Conservation (phyloP, 2,329 filamentous ascomycete species). For the Beauveria sp. region DNA sequence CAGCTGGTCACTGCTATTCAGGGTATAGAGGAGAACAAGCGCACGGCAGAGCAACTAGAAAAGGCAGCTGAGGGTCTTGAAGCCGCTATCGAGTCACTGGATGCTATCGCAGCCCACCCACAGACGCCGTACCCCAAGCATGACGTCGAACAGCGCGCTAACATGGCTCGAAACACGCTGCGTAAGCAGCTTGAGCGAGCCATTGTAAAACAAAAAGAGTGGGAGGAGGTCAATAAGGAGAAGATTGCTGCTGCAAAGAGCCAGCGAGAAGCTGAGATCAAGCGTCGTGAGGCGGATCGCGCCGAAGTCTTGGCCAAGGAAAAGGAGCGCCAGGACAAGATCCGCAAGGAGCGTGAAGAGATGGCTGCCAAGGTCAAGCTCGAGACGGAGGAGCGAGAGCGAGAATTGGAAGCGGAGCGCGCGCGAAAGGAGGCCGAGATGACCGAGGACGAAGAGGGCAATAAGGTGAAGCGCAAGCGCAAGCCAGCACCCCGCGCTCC, state of each 20-base stretch:
- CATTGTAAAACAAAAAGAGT: constrained; percentile 76
- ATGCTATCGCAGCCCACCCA: constrained; percentile 54
- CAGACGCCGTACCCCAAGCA: constrained; percentile 80
- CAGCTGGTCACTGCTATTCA: constrained; percentile 81
- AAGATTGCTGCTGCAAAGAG: constrained; percentile 77
- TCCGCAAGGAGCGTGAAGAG: constrained; percentile 76
- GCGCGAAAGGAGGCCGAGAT: constrained; percentile 61
- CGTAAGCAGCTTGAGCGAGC: constrained; percentile 84
- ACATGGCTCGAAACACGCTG: constrained; percentile 95
- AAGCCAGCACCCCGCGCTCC: constrained; percentile 35
- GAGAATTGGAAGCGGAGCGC: constrained; percentile 45
- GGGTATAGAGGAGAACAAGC: constrained; percentile 64
- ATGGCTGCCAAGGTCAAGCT: constrained; percentile 71
- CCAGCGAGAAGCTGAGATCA: constrained; percentile 72
- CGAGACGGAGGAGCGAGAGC: constrained; percentile 64
- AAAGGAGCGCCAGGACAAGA: constrained; percentile 67
- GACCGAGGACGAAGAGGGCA: constrained; percentile 74
- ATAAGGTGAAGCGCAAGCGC: constrained; percentile 73
- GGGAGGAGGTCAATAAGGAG: constrained; percentile 86
- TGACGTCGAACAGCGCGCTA: constrained; percentile 89
- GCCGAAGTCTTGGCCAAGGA: constrained; percentile 61
- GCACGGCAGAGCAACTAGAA: constrained; percentile 73
- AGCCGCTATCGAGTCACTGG: constrained; percentile 68
- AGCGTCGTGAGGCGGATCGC: constrained; percentile 69
- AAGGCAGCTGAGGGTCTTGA: constrained; percentile 75